Evolutionary conservation across 2,329 filamentous ascomycete species (phyloP), one percentile per base, ranked within the genome.

Genomic region (Penicillium sp.): DNA sequence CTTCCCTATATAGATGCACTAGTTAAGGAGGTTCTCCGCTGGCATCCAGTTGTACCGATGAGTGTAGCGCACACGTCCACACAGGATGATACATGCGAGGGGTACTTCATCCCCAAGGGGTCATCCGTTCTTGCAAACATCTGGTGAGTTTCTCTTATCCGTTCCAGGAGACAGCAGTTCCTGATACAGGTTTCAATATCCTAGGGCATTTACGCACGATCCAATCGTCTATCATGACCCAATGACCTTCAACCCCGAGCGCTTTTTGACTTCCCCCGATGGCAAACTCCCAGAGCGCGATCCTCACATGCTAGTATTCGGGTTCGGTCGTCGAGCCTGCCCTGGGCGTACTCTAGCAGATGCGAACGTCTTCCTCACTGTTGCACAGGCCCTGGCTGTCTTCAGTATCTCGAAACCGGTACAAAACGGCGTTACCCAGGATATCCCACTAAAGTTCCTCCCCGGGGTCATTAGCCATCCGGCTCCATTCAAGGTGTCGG

Each of bases 171-270:
- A 12, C 19, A 22, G 12, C 15, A 32, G 4, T 24, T 40, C 0
- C 6, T 43, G 12, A 42, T n/a, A 1, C 10, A 22, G 37, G 41
- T 13, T 8, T 19, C 4, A 48, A 13, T 17, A 2, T 31, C 66
- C 33, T 8, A 73, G 63, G 69, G 70, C 42, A 57, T 75, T 68
- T 60, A 64, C 63, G 1, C 69, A 71, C 35, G 69, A 74, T 40
- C 63, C 66, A 9, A 40, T 52, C 0, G 53, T 67, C 3, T 73
- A 72, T 46, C 57, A 52, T 6, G 60, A 69, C 2, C 67, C 70
- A 0, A 64, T 66, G 56, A 47, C 35, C 0, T 76, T 76, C 64
- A 64, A 67, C 0, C 74, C 74, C 0, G 70, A 73, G 17, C 67
- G 74, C 2, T 73, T 70, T 52, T 50, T 75, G 1, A 55, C 55